These are phyloP conservation scores for Ustilago bromivora DNA, from an alignment of 1,284 basidiomycete species.

Conservation along the genomic window DNA sequence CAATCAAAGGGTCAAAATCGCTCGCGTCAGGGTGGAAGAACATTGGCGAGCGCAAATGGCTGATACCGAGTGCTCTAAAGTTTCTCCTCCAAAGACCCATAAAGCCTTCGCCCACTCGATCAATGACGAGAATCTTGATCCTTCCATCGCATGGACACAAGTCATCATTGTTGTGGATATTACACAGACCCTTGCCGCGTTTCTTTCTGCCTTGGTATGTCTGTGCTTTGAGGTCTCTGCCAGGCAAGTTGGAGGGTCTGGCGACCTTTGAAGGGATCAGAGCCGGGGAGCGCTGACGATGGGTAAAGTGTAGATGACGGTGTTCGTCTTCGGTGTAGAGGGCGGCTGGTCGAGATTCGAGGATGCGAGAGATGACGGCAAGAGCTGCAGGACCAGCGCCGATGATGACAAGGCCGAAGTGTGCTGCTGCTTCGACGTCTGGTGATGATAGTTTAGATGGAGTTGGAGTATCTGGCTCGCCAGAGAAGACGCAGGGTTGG, in stretches of 20 bases:
- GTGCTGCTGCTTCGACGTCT: slow-evolving; percentile 18
- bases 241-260: slow-evolving; percentile 7
- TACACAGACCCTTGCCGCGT: slow-evolving; percentile 4
- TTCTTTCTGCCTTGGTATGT: slow-evolving; percentile 11
- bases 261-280: slow-evolving; percentile 23
- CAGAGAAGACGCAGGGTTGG: slow-evolving; percentile 4
- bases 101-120: slow-evolving; percentile 60
- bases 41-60: slow-evolving; percentile 70
- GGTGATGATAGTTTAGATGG: slow-evolving; percentile 11
- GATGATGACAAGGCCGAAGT: slow-evolving; percentile 64
- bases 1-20: slow-evolving; percentile 68
- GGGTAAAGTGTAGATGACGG: slow-evolving; percentile 61
- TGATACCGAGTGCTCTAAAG: slow-evolving; percentile 55
- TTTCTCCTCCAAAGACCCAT: slow-evolving; percentile 54
- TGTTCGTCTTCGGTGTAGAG: slow-evolving; percentile 67
- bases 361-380: slow-evolving; percentile 56
- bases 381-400: slow-evolving; percentile 62
- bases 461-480: not conserved
- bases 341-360: slow-evolving; percentile 62
- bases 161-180: not conserved
- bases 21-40: slow-evolving; percentile 70
- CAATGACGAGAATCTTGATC: slow-evolving; percentile 60
- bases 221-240: slow-evolving; percentile 6
- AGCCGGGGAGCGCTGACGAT: slow-evolving; percentile 25
- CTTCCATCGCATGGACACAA: slow-evolving; percentile 37